Evolutionary conservation across 2,329 filamentous ascomycete genomes (phyloP).

Genomic region (Claviceps capensis): DNA sequence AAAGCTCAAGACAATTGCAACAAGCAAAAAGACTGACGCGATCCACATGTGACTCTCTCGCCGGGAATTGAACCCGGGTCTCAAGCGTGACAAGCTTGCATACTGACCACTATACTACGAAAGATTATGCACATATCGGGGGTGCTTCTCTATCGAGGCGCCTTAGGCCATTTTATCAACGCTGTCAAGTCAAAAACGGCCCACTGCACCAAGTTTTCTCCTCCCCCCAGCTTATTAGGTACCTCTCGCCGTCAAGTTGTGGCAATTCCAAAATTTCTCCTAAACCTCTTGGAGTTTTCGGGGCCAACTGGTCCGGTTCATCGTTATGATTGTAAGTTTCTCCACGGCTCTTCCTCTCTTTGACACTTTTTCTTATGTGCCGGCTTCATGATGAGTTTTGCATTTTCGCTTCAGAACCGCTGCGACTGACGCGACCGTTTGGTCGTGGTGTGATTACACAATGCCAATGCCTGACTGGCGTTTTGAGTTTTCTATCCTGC

Average conservation of each 20-base stretch:
- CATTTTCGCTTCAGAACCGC: slow-evolving; percentile 35
- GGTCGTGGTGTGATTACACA: slow-evolving; percentile 29
- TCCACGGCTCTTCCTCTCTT: not conserved
- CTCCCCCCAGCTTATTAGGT: too few species aligned
- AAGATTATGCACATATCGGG: not conserved
- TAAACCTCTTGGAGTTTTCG: not conserved
- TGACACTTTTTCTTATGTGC: not conserved
- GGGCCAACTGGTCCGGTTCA: slow-evolving; percentile 5
- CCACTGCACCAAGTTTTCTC: not conserved
- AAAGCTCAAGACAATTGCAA: not conserved
- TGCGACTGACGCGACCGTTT: slow-evolving; percentile 32
- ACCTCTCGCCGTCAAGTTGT: not conserved
- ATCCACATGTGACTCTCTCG: not conserved
- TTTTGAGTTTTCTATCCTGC: not conserved
- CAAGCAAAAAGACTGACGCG: not conserved
- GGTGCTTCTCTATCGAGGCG: not conserved
- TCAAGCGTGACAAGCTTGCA: slow-evolving; percentile 4
- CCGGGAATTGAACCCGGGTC: slow-evolving; percentile 4
- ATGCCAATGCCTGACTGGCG: slow-evolving; percentile 24
- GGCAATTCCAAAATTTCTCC: not conserved
- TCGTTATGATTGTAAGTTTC: slow-evolving; percentile 26
- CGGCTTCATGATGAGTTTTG: slow-evolving; percentile 27
- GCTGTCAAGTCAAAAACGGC: not conserved
- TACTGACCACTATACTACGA: slow-evolving; percentile 4
- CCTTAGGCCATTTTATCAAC: not conserved